These are phyloP conservation scores for Paradendryphiella salina DNA, from an alignment of 2,329 filamentous ascomycete genomes.

Conservation along the genomic window DNA sequence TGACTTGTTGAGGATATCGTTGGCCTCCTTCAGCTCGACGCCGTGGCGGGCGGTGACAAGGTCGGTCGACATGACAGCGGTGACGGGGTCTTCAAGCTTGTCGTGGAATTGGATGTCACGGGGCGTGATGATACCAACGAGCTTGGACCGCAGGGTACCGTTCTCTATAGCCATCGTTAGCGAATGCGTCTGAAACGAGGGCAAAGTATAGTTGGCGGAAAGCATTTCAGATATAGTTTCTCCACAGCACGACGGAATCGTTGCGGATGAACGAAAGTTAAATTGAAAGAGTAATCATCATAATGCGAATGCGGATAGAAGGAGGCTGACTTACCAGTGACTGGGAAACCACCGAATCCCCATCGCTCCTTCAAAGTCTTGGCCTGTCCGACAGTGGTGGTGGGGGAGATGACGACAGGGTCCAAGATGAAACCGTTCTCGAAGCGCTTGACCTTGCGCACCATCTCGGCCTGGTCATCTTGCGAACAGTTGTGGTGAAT, in stretches of 20 bases:
- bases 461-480: slow-evolving; percentile 97
- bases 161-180: slow-evolving; percentile 65
- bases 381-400: slow-evolving; percentile 87
- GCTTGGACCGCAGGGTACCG: slow-evolving; percentile 91
- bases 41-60: slow-evolving; percentile 85
- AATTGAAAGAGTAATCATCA: slow-evolving; percentile 75
- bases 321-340: slow-evolving; percentile 75
- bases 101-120: slow-evolving; percentile 97
- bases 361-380: slow-evolving; percentile 94
- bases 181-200: slow-evolving; percentile 7
- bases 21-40: slow-evolving; percentile 84
- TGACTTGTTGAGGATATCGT: slow-evolving; percentile 87
- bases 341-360: slow-evolving; percentile 97
- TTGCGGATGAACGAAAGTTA: slow-evolving; percentile 99
- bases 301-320: slow-evolving; percentile 43
- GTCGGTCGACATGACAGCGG: slow-evolving; percentile 92
- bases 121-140: slow-evolving; percentile 96
- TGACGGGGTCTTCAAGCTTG: slow-evolving; percentile 70
- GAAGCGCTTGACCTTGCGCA: slow-evolving; percentile 97
- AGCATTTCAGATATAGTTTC: slow-evolving; percentile 56
- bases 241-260: slow-evolving; percentile 88
- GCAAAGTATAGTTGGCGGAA: slow-evolving; percentile 7
- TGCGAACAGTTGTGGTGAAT: slow-evolving; percentile 99
- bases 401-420: slow-evolving; percentile 85
- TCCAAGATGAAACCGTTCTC: slow-evolving; percentile 99